A percentile compares a stretch with the other conserved stretches of the same genome.
phyloP scores from a whole-genome alignment of 108 stramenopile species.

The Skeletonema grethae region DNA sequence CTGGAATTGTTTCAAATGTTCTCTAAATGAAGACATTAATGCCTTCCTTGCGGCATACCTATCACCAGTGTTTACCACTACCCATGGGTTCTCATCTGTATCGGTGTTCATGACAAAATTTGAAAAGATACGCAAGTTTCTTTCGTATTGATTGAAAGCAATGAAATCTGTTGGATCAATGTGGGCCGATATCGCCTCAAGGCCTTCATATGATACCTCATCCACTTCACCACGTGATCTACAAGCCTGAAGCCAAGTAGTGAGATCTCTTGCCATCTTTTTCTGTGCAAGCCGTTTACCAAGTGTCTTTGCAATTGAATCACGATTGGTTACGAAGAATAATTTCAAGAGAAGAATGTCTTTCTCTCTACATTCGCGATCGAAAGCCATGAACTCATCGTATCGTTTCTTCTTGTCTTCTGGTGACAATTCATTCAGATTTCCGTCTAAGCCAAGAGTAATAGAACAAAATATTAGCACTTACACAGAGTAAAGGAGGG shows the following conservation, averaged over 20 bases:
- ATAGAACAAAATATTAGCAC: not conserved
- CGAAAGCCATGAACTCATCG: conserved; percentile 70
- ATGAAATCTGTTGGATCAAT: conserved; percentile 86
- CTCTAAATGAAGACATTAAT: conserved; percentile 60
- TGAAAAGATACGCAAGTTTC: conserved; percentile 62
- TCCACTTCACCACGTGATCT: conserved; percentile 34
- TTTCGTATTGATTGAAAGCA: conserved; percentile 74
- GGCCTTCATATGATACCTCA: conserved; percentile 49
- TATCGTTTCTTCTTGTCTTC: conserved; percentile 53
- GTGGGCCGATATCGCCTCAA: conserved; percentile 69
- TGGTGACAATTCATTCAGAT: conserved; percentile 40
- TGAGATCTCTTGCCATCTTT: conserved; percentile 69
- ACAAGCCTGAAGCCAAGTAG: conserved; percentile 66
- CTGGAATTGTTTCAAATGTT: conserved; percentile 45
- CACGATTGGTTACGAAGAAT: conserved; percentile 72
- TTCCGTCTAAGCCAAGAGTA: conserved; percentile 49
- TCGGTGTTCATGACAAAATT: conserved; percentile 70
- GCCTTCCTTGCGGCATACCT: conserved; percentile 67
- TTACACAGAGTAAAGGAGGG: not conserved
- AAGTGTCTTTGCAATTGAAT: conserved; percentile 68
- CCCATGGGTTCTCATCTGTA: conserved; percentile 31
- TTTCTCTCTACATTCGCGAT: conserved; percentile 55
- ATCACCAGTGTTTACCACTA: conserved; percentile 18
- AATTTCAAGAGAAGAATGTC: conserved; percentile 73
- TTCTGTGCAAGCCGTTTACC: conserved; percentile 74